Evolutionary conservation across 768 basidiomycete species (phyloP).

Genomic region (Pseudohyphozyma bogoriensis): DNA sequence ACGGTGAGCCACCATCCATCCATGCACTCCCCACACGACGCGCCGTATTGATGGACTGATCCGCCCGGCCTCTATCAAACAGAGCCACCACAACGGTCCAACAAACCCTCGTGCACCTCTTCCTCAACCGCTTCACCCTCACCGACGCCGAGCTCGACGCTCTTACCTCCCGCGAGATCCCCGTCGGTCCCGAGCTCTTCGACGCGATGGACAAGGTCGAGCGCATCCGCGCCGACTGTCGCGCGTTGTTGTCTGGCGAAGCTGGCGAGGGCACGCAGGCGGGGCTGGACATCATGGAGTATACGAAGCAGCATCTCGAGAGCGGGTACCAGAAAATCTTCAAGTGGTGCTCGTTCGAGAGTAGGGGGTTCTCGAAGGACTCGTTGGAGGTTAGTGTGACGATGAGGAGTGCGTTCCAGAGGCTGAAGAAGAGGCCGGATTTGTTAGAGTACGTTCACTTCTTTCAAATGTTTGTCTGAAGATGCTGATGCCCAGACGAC

Average conservation of each 20-base stretch:
- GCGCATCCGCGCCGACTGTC: slow-evolving; percentile 70
- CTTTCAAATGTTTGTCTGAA: too few species aligned
- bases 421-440: slow-evolving; percentile 68
- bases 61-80: not conserved
- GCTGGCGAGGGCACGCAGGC: slow-evolving; percentile 38
- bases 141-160: slow-evolving; percentile 59
- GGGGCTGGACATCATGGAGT: slow-evolving; percentile 74
- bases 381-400: slow-evolving; percentile 53
- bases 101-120: slow-evolving; percentile 52
- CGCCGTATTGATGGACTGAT: not conserved
- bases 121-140: slow-evolving; percentile 79
- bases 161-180: slow-evolving; percentile 66
- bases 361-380: slow-evolving; percentile 53
- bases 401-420: slow-evolving; percentile 60
- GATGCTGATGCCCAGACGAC: too few species aligned
- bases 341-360: slow-evolving; percentile 75
- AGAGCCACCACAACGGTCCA: slow-evolving; percentile 14
- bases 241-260: slow-evolving; percentile 67
- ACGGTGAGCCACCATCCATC: slow-evolving; percentile 29
- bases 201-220: slow-evolving; percentile 77
- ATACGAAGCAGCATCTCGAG: slow-evolving; percentile 71
- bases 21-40: not conserved
- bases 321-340: slow-evolving; percentile 81
- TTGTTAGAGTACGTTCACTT: slow-evolving; percentile 53
- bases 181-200: slow-evolving; percentile 66